Percentiles rank a stretch among this genome's conserved stretches.
Conservation (phyloP, 441 rosid genomes). For the Francoa sonchifolia region DNA sequence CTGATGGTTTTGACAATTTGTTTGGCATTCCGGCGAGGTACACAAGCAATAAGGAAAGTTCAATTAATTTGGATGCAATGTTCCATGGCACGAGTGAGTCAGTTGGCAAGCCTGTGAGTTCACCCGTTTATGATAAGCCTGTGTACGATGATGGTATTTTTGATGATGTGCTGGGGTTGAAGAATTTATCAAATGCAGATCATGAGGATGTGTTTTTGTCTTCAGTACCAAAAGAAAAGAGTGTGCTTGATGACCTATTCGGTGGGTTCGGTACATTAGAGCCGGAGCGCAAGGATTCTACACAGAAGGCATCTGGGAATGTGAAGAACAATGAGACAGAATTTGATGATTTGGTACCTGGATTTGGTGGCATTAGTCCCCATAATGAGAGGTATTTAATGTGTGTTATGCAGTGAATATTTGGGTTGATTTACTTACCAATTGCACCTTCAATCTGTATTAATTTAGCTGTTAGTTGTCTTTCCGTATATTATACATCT, state of each 20-base stretch:
- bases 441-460: not conserved
- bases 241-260: slow-evolving; percentile 54
- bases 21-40: too few relatives aligned
- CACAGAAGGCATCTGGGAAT: too few relatives aligned
- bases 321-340: slow-evolving; percentile 23
- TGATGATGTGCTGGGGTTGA: slow-evolving; percentile 59
- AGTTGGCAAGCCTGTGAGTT: too few relatives aligned
- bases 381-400: slow-evolving; percentile 29
- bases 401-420: not conserved
- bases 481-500: too few relatives aligned
- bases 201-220: slow-evolving; percentile 40
- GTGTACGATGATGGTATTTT: slow-evolving; percentile 71
- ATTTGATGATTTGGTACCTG: slow-evolving; percentile 64
- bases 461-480: too few relatives aligned
- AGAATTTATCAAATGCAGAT: slow-evolving; percentile 28
- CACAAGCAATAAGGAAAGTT: too few relatives aligned
- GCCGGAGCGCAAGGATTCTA: slow-evolving; percentile 23
- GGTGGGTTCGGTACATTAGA: slow-evolving; percentile 45
- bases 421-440: not conserved
- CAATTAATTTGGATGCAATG: too few relatives aligned
- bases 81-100: too few relatives aligned
- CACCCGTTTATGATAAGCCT: slow-evolving; percentile 70
- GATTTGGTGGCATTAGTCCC: slow-evolving; percentile 54
- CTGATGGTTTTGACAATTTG: too few relatives aligned
- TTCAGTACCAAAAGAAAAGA: slow-evolving; percentile 14